Base-by-base conservation (phyloP, 176 grass and related monocot species). In the Zea mays region DNA sequence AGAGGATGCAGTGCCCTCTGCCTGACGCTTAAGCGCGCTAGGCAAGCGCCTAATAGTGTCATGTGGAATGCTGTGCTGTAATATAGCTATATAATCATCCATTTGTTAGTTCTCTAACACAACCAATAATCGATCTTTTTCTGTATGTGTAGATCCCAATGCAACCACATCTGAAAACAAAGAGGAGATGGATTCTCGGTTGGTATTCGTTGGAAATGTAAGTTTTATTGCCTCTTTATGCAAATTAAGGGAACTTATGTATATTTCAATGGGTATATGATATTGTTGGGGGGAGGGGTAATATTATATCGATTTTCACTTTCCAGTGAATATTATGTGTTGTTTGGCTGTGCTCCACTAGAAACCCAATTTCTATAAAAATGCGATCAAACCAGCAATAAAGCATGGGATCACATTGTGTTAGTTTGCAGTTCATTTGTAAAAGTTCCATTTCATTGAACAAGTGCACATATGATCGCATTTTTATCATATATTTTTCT, bases 171-270 rank as follows among this genome's bases (percentile, higher is more conserved):
- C 78, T 47, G 85, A 93, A 90, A 67, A 83, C 72, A 93, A 90
- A 66, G 87, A 93, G 48, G 85, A 93, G 52, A 86, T 82, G 78
- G 91, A 93, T 83, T 72, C 82, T 79, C 91, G 91, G 4, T 93
- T 87, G 0, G 79, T 93, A 6, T 90, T 83, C 35, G 54, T 93
- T 81, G 91, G 91, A 59, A 93, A 93, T 80, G 91, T 93, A 81
- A 87, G 87, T 65, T 37, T 47, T 39, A 7, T 71, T 15, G 64
- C 14, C 21, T 73, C 15, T 79, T 62, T 67, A 6, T 83, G 27
- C 42, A 57, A 79, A 55, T 74, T 64, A 56, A 39, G 20, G 8
- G 55, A 65, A 43, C 27, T 65, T 33, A 4, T 20, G 4, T 62
- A 43, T 1, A 57, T 6, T 71, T 40, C 3, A 56, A n/a, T 44